Percentiles rank a stretch among this genome's conserved stretches.
phyloP scores from a whole-genome alignment of 805 yeast genomes.

The Candida insectalens region DNA sequence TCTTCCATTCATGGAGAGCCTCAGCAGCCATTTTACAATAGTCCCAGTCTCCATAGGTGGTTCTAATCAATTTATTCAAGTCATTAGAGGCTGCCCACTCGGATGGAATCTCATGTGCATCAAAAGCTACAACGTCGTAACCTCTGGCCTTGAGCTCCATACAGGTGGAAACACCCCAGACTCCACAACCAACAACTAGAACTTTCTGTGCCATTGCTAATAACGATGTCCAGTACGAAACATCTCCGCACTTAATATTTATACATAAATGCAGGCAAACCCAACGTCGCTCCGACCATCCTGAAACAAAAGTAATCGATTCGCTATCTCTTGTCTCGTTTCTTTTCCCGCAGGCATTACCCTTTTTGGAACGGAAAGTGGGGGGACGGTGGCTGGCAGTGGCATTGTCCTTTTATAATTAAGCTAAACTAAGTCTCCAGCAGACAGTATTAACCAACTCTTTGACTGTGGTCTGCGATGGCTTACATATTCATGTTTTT shows the following conservation, averaged over 20 bases:
- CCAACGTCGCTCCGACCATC: too few relatives aligned
- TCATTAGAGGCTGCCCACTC: constrained; percentile 37
- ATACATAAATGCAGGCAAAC: too few relatives aligned
- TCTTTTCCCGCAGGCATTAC: too few relatives aligned
- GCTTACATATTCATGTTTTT: background rate
- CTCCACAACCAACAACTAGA: constrained; percentile 28
- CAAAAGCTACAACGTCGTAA: constrained; percentile 24
- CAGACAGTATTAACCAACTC: background rate
- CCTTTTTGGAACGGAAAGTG: too few relatives aligned
- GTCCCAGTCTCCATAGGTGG: constrained; percentile 30
- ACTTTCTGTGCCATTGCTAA: too few relatives aligned
- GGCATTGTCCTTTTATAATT: too few relatives aligned
- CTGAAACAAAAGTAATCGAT: too few relatives aligned
- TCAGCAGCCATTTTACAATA: constrained; percentile 31
- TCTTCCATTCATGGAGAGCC: constrained; percentile 29
- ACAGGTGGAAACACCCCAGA: constrained; percentile 36
- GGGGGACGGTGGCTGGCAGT: too few relatives aligned
- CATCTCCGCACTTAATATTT: too few relatives aligned
- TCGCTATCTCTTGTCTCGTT: too few relatives aligned
- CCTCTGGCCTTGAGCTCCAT: constrained; percentile 23
- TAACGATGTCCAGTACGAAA: too few relatives aligned
- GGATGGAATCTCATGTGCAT: constrained; percentile 33
- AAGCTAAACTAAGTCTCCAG: background rate
- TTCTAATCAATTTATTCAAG: too few relatives aligned
- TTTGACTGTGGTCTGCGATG: background rate